phyloP scores from a whole-genome alignment of 768 basidiomycete genomes.

The Mycena indigotica region DNA sequence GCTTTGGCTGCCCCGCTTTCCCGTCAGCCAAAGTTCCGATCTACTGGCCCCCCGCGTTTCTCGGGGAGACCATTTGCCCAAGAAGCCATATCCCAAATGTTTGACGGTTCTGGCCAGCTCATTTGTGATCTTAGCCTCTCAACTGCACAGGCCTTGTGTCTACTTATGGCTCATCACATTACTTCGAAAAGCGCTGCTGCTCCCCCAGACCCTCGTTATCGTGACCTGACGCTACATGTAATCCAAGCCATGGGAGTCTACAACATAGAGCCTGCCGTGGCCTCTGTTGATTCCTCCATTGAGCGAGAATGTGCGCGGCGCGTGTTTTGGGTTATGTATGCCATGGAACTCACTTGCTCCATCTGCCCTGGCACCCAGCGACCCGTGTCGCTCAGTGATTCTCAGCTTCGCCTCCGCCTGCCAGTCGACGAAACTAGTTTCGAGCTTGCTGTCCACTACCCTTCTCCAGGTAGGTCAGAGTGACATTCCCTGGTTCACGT shows the following conservation, averaged over 20 bases:
- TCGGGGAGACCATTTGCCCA: conserved; percentile 45
- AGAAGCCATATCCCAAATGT: conserved; percentile 69
- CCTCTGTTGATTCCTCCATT: conserved; percentile 61
- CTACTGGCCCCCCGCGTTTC: conserved; percentile 40
- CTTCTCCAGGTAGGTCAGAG: conserved; percentile 50
- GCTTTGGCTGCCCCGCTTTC: conserved; percentile 79
- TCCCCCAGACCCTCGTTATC: conserved; percentile 47
- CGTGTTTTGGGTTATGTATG: conserved; percentile 77
- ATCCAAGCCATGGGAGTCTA: conserved; percentile 68
- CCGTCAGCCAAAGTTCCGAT: conserved; percentile 62
- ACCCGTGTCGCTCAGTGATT: conserved; percentile 28
- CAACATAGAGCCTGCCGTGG: conserved; percentile 59
- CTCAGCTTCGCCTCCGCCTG: conserved; percentile 61
- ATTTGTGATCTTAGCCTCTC: conserved; percentile 64
- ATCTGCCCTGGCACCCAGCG: conserved; percentile 23
- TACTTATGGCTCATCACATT: conserved; percentile 71
- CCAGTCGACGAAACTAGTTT: conserved; percentile 85
- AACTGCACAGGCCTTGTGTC: conserved; percentile 74
- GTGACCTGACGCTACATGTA: conserved; percentile 66
- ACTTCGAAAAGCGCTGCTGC: conserved; percentile 44
- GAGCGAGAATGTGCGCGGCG: conserved; percentile 81
- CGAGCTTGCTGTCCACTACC: conserved; percentile 66
- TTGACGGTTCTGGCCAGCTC: conserved; percentile 66
- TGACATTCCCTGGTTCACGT: too few relatives aligned
- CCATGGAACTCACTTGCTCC: conserved; percentile 54